Percentiles rank a stretch among this genome's conserved stretches.
Conservation (phyloP, 164 flowering plant species). For the Tetracentron sinense region DNA sequence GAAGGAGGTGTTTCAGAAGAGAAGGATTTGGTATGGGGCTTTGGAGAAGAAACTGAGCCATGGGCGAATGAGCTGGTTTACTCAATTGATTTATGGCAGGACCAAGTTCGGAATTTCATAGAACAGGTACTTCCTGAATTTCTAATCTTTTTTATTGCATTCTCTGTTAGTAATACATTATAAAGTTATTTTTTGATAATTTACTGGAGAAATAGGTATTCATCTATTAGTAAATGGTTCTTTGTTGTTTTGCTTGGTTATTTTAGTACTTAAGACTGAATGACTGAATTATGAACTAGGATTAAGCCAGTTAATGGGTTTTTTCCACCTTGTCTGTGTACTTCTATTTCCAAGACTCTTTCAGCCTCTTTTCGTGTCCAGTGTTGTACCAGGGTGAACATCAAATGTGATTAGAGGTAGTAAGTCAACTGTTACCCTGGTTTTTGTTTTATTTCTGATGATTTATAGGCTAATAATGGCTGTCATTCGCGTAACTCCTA, state of each 20-base stretch:
- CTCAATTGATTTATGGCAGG: constrained; percentile 84
- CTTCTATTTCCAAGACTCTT: neutral
- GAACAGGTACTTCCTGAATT: constrained; percentile 52
- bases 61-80: constrained; percentile 88
- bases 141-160: neutral
- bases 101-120: constrained; percentile 73
- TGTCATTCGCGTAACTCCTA: too few relatives aligned
- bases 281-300: too few relatives aligned
- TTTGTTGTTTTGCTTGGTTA: too few relatives aligned
- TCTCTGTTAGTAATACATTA: neutral
- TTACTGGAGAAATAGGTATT: neutral
- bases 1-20: constrained; percentile 28
- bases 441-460: too few relatives aligned
- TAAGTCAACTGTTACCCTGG: too few relatives aligned
- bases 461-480: too few relatives aligned
- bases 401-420: too few relatives aligned
- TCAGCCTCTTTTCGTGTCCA: neutral
- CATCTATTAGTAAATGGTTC: neutral
- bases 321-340: neutral
- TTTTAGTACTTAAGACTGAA: neutral
- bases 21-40: constrained; percentile 65
- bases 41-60: constrained; percentile 78
- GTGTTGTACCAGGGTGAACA: too few relatives aligned
- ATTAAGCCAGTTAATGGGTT: neutral
- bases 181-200: neutral